These are phyloP conservation scores for Penicillium nucicola DNA, from an alignment of 495 filamentous ascomycete species.

Conservation along the genomic window DNA sequence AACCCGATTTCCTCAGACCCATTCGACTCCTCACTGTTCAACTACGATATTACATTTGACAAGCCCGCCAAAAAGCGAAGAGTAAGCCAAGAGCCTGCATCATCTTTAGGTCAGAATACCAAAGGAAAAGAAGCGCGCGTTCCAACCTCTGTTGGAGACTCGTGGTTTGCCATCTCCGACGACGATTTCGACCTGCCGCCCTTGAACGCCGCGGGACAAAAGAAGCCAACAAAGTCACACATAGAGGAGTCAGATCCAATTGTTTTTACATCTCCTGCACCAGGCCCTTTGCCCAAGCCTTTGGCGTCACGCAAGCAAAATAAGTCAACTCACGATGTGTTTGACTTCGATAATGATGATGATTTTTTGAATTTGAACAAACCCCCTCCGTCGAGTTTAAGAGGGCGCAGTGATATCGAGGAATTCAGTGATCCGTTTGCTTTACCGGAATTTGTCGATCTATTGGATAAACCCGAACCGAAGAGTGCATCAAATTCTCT, in stretches of 20 bases:
- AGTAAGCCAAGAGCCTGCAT: conserved; percentile 27
- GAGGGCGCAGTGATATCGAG: conserved; percentile 29
- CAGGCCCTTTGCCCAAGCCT: conserved; percentile 15
- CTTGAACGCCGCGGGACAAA: conserved; percentile 11
- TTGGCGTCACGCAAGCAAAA: conserved; percentile 1
- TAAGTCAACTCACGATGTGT: conserved; percentile 14
- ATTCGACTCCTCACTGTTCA: conserved; percentile 37
- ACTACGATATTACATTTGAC: conserved; percentile 30
- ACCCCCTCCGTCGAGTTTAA: not conserved
- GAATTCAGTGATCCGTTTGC: conserved; percentile 38
- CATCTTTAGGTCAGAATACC: not conserved
- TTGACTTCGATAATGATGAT: conserved; percentile 38
- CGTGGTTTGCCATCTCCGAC: conserved; percentile 36
- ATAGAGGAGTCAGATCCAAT: conserved; percentile 50
- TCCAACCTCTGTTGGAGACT: conserved; percentile 2
- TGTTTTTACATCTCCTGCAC: conserved; percentile 50
- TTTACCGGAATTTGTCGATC: conserved; percentile 30
- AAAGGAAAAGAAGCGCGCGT: not conserved
- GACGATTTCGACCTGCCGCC: conserved; percentile 27
- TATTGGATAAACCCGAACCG: conserved; percentile 9
- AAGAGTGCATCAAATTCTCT: conserved; percentile 7
- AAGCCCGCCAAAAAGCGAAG: conserved; percentile 40
- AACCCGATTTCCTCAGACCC: conserved; percentile 47
- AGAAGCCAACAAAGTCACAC: conserved; percentile 8
- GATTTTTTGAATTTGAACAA: conserved; percentile 14